Evolutionary conservation across 768 basidiomycete genomes (phyloP).

Genomic region (Hydnomerulius pinastri): DNA sequence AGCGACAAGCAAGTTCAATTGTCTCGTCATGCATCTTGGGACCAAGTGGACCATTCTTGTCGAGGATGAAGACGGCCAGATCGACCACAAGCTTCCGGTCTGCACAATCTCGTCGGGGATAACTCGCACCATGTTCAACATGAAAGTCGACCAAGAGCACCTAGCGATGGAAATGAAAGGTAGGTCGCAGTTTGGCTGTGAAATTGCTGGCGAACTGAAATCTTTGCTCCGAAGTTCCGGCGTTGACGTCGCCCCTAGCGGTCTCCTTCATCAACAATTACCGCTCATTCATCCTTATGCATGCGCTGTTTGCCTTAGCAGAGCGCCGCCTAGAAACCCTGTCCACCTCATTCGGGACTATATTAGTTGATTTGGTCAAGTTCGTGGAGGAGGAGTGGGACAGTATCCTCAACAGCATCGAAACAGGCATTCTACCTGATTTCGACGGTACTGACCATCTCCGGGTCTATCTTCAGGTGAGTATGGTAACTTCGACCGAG

Average conservation of each 20-base stretch:
- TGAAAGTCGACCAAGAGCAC: background rate
- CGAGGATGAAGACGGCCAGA: background rate
- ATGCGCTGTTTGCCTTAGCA: slow-evolving; percentile 11
- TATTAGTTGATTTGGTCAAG: slow-evolving; percentile 3
- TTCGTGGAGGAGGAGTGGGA: slow-evolving; percentile 7
- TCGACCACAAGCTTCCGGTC: background rate
- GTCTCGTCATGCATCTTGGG: background rate
- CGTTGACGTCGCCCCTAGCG: slow-evolving; percentile 3
- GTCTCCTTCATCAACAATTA: slow-evolving; percentile 9
- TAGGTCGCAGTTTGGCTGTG: background rate
- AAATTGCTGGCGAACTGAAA: background rate
- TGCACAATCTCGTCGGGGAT: background rate
- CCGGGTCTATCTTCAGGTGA: slow-evolving; percentile 2
- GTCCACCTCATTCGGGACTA: background rate
- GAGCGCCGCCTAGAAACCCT: background rate
- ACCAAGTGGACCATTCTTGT: background rate
- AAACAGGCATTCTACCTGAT: slow-evolving; percentile 4
- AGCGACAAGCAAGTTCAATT: background rate
- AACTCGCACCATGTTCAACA: background rate
- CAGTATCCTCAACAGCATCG: background rate
- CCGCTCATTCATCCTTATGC: slow-evolving; percentile 11
- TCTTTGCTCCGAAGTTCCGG: background rate
- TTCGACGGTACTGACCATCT: slow-evolving; percentile 4
- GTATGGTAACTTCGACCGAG: background rate
- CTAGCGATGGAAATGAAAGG: background rate